phyloP scores from a whole-genome alignment of 805 yeast species.

The Nematodospora valgi region DNA sequence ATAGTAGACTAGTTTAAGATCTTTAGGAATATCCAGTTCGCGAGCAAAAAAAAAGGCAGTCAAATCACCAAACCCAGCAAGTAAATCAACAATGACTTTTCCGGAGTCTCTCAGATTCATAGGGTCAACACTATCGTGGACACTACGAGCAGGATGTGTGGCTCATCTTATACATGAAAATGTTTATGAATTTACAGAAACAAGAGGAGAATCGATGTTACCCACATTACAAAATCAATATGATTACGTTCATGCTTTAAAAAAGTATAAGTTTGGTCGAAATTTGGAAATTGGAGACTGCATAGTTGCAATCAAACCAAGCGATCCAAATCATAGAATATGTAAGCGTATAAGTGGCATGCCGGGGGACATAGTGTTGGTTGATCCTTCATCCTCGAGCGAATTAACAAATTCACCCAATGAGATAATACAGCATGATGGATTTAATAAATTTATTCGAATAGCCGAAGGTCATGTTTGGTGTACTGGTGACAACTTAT shows the following conservation, averaged over 20 bases:
- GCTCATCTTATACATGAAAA: constrained; percentile 65
- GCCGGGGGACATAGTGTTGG: constrained; percentile 85
- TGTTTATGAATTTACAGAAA: constrained; percentile 71
- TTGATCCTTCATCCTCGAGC: constrained; percentile 72
- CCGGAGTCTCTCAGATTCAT: constrained; percentile 24
- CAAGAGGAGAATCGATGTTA: constrained; percentile 93
- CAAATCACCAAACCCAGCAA: not conserved
- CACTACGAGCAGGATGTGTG: constrained; percentile 58
- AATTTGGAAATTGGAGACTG: constrained; percentile 78
- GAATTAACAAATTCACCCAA: constrained; percentile 31
- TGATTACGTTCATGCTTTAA: constrained; percentile 79
- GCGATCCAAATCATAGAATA: constrained; percentile 78
- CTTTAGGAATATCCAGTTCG: no score
- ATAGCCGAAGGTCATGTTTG: constrained; percentile 96
- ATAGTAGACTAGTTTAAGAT: no score
- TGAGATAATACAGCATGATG: constrained; percentile 31
- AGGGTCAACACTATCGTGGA: constrained; percentile 43
- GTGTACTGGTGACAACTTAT: constrained; percentile 93
- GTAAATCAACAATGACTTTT: constrained; percentile 1
- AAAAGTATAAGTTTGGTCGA: constrained; percentile 60
- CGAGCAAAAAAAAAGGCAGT: no score
- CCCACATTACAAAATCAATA: constrained; percentile 76
- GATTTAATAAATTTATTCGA: constrained; percentile 54
- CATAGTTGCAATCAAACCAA: constrained; percentile 85
- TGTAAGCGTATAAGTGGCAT: constrained; percentile 93